These are phyloP conservation scores for Phytomonas serpens DNA, from an alignment of 208 protist genomes.

Conservation along the genomic window DNA sequence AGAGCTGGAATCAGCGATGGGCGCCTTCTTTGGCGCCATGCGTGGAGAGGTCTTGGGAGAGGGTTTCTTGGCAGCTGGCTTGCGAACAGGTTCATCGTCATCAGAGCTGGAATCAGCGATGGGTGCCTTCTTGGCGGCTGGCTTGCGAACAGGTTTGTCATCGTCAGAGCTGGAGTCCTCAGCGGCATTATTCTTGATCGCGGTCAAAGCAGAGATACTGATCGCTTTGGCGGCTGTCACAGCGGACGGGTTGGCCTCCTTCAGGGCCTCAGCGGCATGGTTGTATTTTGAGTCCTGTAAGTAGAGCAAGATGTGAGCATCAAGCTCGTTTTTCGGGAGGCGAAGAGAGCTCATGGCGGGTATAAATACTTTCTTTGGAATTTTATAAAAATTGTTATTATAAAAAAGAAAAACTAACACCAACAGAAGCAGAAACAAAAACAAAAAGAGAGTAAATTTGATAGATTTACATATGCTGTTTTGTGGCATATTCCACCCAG, in stretches of 20 bases:
- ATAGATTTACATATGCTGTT: background rate
- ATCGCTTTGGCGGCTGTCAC: conserved; percentile 41
- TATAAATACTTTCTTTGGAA: conserved; percentile 6
- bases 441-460: background rate
- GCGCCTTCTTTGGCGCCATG: conserved; percentile 22
- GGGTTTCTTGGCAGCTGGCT: conserved; percentile 30
- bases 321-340: conserved; percentile 71
- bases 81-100: conserved; percentile 46
- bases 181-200: conserved; percentile 18
- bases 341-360: conserved; percentile 27
- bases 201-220: conserved; percentile 38
- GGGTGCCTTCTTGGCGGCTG: conserved; percentile 24
- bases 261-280: conserved; percentile 56
- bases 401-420: conserved; percentile 12
- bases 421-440: background rate
- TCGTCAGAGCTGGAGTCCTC: conserved; percentile 21
- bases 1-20: conserved; percentile 22
- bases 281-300: conserved; percentile 61
- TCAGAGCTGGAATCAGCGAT: conserved; percentile 16
- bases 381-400: conserved; percentile 4
- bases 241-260: conserved; percentile 57
- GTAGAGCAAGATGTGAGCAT: conserved; percentile 84
- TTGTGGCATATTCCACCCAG: background rate
- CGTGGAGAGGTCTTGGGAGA: conserved; percentile 28
- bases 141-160: conserved; percentile 43